Base-by-base conservation (phyloP, 1,139 yeast genomes). In the Pichia sp. region DNA sequence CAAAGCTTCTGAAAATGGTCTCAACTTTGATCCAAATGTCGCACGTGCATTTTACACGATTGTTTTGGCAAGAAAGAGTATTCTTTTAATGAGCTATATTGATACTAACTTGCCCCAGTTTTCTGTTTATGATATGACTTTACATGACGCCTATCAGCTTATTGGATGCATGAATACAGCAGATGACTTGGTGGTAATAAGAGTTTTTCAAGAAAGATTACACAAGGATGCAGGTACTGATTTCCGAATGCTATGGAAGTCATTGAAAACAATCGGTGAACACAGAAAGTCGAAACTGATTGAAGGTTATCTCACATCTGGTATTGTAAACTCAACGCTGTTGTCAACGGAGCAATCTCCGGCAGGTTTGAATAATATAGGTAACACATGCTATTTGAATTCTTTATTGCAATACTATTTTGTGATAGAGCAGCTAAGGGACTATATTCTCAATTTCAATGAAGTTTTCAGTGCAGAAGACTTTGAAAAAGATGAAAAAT, bases 371-470 rank as follows among this genome's bases (percentile, higher is more conserved):
- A 89, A 87, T 68, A 93, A 93, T 66, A 91, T 91, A 62, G 98
- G 99, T 38, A 93, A 93, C 67, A 92, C 99, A 0, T 93, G 99
- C 69, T 93, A 93, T 63, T 76, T 93, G 66, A 93, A 93, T 67
- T 91, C 97, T 0, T 75, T 93, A 52, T 73, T 93, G 38, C 99
- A 93, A 66, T 93, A 86, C 64, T 92, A 90, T 67, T 93, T 90
- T 71, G 87, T 92, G 10, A 83, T 93, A 51, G 81, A 82, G 54
- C 97, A 97, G 0, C 73, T 93, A 49, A 77, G 98, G 56, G 83
- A 86, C 1, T 78, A 81, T 59, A 78, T 90, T 17, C 66, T 87
- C 52, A 65, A 73, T 1, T 90, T 86, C 60, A 76, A 77, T 48
- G 54, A 67, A 36, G 58, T 60, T 8, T 56, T 65, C 6, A 64